phyloP scores from a whole-genome alignment of 805 yeast species.

The Jamesozyma piceae region DNA sequence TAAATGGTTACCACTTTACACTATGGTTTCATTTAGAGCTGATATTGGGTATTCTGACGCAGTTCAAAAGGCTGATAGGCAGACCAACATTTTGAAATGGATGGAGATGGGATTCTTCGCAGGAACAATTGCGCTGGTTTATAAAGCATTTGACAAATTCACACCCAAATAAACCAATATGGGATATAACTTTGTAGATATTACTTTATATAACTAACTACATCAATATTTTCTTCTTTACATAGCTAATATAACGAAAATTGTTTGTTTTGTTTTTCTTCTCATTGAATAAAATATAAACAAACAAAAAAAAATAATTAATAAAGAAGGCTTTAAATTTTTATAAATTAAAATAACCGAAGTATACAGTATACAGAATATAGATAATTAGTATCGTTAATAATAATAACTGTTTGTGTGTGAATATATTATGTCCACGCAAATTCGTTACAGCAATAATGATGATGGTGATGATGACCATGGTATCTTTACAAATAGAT shows the following conservation, averaged over 20 bases:
- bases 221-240: too few species aligned
- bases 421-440: constrained; percentile 1
- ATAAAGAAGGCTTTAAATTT: neutral
- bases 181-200: too few species aligned
- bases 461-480: constrained; percentile 18
- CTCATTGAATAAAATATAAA: neutral
- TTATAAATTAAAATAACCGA: neutral
- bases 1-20: constrained; percentile 75
- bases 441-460: constrained; percentile 7
- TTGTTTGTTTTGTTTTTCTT: neutral
- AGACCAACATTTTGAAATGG: constrained; percentile 39
- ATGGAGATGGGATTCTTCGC: neutral
- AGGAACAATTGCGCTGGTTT: neutral
- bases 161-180: neutral
- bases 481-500: constrained; percentile 28
- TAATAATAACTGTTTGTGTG: neutral
- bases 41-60: constrained; percentile 74
- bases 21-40: constrained; percentile 84
- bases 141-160: neutral
- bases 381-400: neutral
- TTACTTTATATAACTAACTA: too few species aligned
- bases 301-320: neutral
- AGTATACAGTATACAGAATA: neutral
- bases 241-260: too few species aligned
- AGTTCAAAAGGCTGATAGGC: constrained; percentile 44